phyloP scores from a whole-genome alignment of 2,329 filamentous ascomycete species.

The Colletotrichum sp. region DNA sequence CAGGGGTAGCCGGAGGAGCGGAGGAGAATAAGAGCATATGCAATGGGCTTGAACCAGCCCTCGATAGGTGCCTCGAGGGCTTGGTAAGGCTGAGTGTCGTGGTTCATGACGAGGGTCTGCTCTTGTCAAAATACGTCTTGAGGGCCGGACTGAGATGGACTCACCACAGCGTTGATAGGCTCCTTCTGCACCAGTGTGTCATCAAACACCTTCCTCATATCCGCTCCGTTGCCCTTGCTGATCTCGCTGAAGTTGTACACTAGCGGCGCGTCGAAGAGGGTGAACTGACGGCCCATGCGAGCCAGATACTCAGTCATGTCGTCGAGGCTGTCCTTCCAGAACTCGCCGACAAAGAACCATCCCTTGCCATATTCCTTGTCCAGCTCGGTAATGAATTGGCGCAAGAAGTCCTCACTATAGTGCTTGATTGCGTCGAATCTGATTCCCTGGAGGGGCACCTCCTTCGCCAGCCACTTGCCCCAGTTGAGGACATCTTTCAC shows the following conservation, averaged over 20 bases:
- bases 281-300: conserved; percentile 60
- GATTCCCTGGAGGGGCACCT: conserved; percentile 68
- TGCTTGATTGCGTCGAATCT: conserved; percentile 77
- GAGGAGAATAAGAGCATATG: conserved; percentile 75
- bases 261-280: conserved; percentile 71
- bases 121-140: neutral
- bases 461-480: conserved; percentile 69
- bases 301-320: conserved; percentile 36
- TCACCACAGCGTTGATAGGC: conserved; percentile 40
- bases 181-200: conserved; percentile 56
- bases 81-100: conserved; percentile 63
- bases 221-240: conserved; percentile 59
- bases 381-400: conserved; percentile 65
- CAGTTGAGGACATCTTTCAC: conserved; percentile 67
- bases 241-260: conserved; percentile 70
- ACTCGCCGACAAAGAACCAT: conserved; percentile 44
- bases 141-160: neutral
- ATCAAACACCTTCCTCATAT: conserved; percentile 69
- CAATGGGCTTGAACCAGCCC: conserved; percentile 72
- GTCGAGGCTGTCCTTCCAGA: conserved; percentile 41
- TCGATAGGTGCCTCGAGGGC: conserved; percentile 60
- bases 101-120: conserved; percentile 72
- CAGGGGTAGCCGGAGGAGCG: conserved; percentile 67
- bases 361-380: conserved; percentile 46
- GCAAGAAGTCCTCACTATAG: conserved; percentile 70